Evolutionary conservation across 352 stramenopile genomes (phyloP), one percentile per base, ranked within the genome.

Genomic region (Phytophthora pistaciae): DNA sequence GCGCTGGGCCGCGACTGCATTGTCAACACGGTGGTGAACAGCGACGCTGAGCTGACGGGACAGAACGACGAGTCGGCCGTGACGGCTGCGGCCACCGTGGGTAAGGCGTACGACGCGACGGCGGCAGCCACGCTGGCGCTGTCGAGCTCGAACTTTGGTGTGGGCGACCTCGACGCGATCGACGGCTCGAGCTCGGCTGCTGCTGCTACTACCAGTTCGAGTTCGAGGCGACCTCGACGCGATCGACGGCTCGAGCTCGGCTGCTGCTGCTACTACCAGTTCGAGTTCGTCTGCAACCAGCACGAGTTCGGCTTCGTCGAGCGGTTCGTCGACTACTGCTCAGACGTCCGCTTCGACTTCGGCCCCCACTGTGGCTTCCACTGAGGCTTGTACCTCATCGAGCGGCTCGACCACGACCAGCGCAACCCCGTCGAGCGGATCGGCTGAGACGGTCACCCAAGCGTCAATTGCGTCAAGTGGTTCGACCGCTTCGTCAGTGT

Each of bases 131-230:
- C 52, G 21, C 48, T 74, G 42, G 53, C 68, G 4, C 64, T 74
- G 29, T 66, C 57, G 27, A 74, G 44, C 58, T 58, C 49, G n/a
- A 79, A 75, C 61, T 76, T 72, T 21, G 63, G 67, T n/a, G 72
- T 79, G 48, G 72, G 72, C 38, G 65, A 65, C 3, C 59, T 75
- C 29, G 53, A 64, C 2, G 64, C 46, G 11, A 66, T 77, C 23
- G 56, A 36, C 29, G 29, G 29, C 7, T 36, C 29, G 29, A 36
- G 0, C 7, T 36, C 29, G 29, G 10, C 29, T 36, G 29, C 7
- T 11, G 27, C 27, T 29, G 6, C 7, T 36, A 36, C 29, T 10
- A 36, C 29, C 29, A 36, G 8, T 10, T 36, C 7, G 29, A 36
- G 29, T 36, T 36, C 29, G n/a, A n/a, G 72, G 72, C 38, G 65